A percentile compares a stretch with the other conserved stretches of the same genome.
Conservation (phyloP, 768 basidiomycete genomes). For the Saitozyma podzolica region DNA sequence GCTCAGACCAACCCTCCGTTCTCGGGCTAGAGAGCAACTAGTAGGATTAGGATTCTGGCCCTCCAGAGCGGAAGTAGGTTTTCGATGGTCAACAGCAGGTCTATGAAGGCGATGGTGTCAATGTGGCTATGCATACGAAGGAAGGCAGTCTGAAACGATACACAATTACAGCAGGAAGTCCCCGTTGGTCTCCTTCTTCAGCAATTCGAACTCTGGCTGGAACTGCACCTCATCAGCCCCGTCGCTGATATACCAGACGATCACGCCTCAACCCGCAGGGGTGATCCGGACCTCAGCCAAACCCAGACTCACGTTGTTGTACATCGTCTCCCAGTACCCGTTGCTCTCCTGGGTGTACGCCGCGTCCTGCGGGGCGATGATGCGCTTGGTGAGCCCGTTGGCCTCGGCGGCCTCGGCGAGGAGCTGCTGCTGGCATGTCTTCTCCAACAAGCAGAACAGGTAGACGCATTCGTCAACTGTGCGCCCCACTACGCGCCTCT, state of each 20-base stretch:
- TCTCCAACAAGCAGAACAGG: conserved; percentile 20
- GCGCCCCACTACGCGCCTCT: conserved; percentile 6
- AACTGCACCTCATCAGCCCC: conserved; percentile 8
- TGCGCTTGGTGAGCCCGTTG: conserved; percentile 11
- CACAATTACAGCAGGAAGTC: conserved; percentile 13
- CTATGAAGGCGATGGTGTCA: not conserved
- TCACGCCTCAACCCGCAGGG: too few species aligned
- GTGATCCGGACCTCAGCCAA: too few species aligned
- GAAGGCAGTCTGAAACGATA: too few species aligned
- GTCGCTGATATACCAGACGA: too few species aligned
- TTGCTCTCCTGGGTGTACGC: conserved; percentile 21
- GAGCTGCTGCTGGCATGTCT: conserved; percentile 21
- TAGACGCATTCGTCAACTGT: conserved; percentile 22
- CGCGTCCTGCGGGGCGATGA: conserved; percentile 20
- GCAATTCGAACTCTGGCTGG: conserved; percentile 17
- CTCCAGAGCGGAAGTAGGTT: too few species aligned
- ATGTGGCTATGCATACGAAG: not conserved
- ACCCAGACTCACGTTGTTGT: conserved; percentile 19
- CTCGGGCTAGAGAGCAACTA: not conserved
- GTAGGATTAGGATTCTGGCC: too few species aligned
- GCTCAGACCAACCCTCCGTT: not conserved
- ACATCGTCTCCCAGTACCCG: conserved; percentile 22
- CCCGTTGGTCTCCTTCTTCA: conserved; percentile 20
- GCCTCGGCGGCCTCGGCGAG: conserved; percentile 17
- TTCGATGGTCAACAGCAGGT: too few species aligned